These are phyloP conservation scores for Casuarina glauca DNA, from an alignment of 306 rosid species.

Conservation along the genomic window DNA sequence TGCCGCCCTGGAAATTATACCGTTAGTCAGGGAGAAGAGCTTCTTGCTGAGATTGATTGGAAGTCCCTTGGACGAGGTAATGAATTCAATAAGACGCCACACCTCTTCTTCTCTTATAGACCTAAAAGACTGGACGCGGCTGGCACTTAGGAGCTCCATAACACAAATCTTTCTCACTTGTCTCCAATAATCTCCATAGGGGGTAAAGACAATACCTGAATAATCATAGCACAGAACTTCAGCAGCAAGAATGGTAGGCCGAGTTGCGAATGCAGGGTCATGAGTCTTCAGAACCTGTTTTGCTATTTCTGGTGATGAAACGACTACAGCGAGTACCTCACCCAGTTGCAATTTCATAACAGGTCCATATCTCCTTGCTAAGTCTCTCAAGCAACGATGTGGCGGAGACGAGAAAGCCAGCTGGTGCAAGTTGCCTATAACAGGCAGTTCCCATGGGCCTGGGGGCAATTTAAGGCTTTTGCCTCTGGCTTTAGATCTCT, in stretches of 20 bases:
- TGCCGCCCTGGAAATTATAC: background rate
- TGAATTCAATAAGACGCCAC: too few relatives aligned
- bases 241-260: background rate
- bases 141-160: background rate
- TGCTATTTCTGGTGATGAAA: constrained; percentile 19
- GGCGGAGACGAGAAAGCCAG: background rate
- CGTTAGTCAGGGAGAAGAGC: background rate
- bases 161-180: constrained; percentile 1
- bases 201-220: constrained; percentile 1
- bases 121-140: constrained; percentile 18
- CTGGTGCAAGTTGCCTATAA: constrained; percentile 27
- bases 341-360: constrained; percentile 18
- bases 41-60: too few relatives aligned
- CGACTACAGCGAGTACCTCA: background rate
- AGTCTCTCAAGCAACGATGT: background rate
- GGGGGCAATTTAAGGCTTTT: background rate
- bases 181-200: constrained; percentile 24
- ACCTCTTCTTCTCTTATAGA: constrained; percentile 25
- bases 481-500: background rate
- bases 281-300: constrained; percentile 8
- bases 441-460: constrained; percentile 10
- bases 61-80: too few relatives aligned
- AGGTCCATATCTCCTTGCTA: constrained; percentile 10
- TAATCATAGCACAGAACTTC: background rate
- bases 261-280: background rate